Conservation (phyloP, 2,329 filamentous ascomycete genomes). For the Helotiales sp. region DNA sequence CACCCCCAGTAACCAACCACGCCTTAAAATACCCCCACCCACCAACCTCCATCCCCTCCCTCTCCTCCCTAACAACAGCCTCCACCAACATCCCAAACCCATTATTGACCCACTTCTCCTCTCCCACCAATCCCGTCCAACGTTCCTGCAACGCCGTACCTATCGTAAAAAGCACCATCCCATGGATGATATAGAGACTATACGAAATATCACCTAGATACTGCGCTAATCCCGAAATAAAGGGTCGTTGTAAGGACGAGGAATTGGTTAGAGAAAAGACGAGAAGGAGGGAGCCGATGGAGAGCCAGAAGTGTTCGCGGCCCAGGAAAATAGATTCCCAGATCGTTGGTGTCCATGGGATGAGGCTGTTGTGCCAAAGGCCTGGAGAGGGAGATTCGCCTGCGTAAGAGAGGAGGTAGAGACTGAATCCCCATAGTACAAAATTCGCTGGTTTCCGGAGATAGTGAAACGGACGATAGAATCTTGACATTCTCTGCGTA, state of each 20-base stretch:
- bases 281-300: constrained; percentile 10
- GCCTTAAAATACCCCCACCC: background rate
- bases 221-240: constrained; percentile 47
- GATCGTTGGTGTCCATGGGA: background rate
- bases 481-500: background rate
- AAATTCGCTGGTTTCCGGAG: background rate
- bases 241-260: constrained; percentile 38
- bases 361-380: background rate
- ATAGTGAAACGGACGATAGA: background rate
- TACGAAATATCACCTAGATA: constrained; percentile 56
- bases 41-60: background rate
- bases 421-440: background rate
- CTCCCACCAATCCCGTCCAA: constrained; percentile 1
- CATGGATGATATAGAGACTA: constrained; percentile 46
- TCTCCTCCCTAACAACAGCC: constrained; percentile 13
- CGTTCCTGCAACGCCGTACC: background rate
- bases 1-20: constrained; percentile 29
- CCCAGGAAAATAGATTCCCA: constrained; percentile 2
- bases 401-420: constrained; percentile 8
- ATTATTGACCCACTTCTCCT: constrained; percentile 2
- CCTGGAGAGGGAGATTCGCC: constrained; percentile 8
- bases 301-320: constrained; percentile 11
- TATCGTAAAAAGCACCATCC: constrained; percentile 2
- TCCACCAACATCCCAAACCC: background rate
- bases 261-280: constrained; percentile 29